Base-by-base conservation (phyloP, 2,329 filamentous ascomycete species). In the Phyllachora maydis region DNA sequence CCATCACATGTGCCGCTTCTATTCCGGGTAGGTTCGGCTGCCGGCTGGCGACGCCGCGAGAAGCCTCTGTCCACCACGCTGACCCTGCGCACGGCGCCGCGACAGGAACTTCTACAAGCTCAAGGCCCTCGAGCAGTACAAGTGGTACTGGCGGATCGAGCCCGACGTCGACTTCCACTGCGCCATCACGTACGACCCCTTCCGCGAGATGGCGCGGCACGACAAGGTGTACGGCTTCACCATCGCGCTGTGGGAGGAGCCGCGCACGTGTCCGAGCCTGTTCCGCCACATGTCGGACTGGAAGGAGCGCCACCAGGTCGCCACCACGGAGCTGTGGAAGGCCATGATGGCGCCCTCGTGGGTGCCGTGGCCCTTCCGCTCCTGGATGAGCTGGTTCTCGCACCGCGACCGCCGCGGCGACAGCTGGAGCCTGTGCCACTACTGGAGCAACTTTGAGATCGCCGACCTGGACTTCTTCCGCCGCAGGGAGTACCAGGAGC, bases 381-480 rank as follows among this genome's bases (percentile, higher is more conserved):
- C 37, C 9, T 32, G 46, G 19, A 33, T 52, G 28, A 36, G 39
- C 23, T 45, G 40, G 36, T 28, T 50, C 12, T 37, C 46, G 3
- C 42, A 52, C 32, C 44, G 44, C 19, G 47, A 53, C 25, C 31
- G 34, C 3, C 35, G 40, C 19, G 52, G 51, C 16, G 50, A 56
- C 28, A 31, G 31, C 16, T 56, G 51, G 50, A 54, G 44, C 27
- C 23, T 49, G 28, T 56, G 52, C 32, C 52, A 56, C 28, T 56
- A 52, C 33, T 56, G 52, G 52, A 52, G 48, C 30, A 56, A 56
- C 28, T 56, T 56, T 23, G 52, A 56, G 35, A 55, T 56, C 26
- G 52, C 50, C 16, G 43, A 52, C 28, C 40, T 56, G 38, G 49
- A 54, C 26, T 50, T 54, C 26, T 56, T 53, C 39, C 42, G 51